Evolutionary conservation across 2,329 filamentous ascomycete species (phyloP), one percentile per base, ranked within the genome.

Genomic region (Fusarium sp.): DNA sequence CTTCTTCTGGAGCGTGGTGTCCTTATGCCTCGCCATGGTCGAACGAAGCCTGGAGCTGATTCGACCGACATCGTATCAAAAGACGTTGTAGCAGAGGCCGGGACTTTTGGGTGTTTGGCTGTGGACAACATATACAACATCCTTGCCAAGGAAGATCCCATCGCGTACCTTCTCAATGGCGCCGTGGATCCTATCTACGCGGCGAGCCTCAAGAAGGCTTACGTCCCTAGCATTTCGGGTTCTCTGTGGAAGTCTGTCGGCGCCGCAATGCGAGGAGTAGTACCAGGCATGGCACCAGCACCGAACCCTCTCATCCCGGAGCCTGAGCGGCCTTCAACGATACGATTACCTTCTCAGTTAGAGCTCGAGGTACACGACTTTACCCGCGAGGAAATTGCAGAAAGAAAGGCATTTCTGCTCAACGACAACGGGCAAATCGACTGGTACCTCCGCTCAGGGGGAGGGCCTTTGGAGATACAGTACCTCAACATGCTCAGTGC

Each of bases 371-470:
- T 95, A 0, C 96, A 98, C 79, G 93, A 99, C 80, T 99, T 99
- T 79, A 93, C 93, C 0, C 89, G 94, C 5, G 95, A 98, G 80
- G 95, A 98, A 77, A 89, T 97, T 58, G 95, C 95, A 0, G 96
- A 98, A 83, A 94, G 92, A 79, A 92, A 95, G 75, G 94, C 95
- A 72, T 92, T 91, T 68, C 81, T 97, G 12, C 88, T 99, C 7
- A 99, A 99, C 75, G 96, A 99, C 76, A 98, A 98, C 73, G 95
- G 95, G 0, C 96, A 99, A 82, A 91, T 99, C 44, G 96, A 99
- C 80, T 99, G 90, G 81, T 97, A 92, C 76, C 84, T 99, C 53
- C 90, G 90, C 53, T 94, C 94, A 12, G 93, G 94, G 1, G 92
- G 93, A 4, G 96, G 96, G 0, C 92, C 95, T 7, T 84, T 99